Evolutionary conservation across 495 filamentous ascomycete species (phyloP), one percentile per base, ranked within the genome.

Genomic region (Stereocaulon alpinum): DNA sequence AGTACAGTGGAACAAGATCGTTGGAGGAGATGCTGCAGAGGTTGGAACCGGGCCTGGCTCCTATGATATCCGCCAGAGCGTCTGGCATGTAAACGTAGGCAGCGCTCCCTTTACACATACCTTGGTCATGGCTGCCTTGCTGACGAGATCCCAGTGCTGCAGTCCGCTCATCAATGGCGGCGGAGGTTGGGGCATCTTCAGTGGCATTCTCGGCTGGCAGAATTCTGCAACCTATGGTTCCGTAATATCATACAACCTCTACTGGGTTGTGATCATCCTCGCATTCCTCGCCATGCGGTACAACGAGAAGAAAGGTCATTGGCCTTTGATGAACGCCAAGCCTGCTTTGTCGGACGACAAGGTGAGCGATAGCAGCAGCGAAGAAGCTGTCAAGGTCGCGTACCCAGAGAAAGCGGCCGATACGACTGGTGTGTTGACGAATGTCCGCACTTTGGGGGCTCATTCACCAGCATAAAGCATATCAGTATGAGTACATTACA

Each of bases 171-270:
- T 86, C 17, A 82, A 83, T 55, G 87, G 87, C 37, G 89, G 88
- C 18, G 82, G 81, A 47, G 89, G 89, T 27, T 96, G 91, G 91
- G 90, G 89, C 47, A 81, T 96, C 67, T 94, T 96, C 76, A 94
- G 92, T 62, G 83, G 87, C 18, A 72, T 84, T 14, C 63, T 80
- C 10, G 91, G 91, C 24, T 96, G 91, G 91, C 81, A 83, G 59
- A 95, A 96, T 71, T 87, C 87, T 0, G 91, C 89, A 1, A 92
- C 89, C 0, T 89, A 92, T 58, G 88, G 77, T 9, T 77, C 76
- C 0, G 77, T 68, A 42, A 82, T 96, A 60, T 82, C 85, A 4
- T 96, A 96, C 73, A 94, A 96, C 66, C 29, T 94, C 5, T 96
- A 95, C 75, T 96, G 81, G 87, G 71, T 95, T 30, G 71, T 71